A percentile compares a stretch with the other conserved stretches of the same genome.
Evolutionary conservation across 345 rosid species (phyloP).

Genomic region (Aethionema arabicum): DNA sequence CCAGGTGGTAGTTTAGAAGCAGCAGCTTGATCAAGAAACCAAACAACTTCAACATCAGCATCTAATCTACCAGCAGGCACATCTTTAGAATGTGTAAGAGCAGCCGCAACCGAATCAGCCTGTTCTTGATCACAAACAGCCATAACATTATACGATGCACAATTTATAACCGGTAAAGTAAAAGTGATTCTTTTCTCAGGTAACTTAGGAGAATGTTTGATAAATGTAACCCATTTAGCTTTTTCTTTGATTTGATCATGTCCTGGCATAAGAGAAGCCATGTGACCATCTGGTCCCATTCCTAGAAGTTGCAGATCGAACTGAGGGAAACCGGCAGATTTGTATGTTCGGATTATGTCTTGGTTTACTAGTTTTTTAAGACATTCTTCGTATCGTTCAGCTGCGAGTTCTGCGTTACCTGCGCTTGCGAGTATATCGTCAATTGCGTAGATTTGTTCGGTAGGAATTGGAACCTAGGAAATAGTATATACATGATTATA

Average conservation of each 20-base stretch:
- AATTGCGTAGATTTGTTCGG: conserved; percentile 64
- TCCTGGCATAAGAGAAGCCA: conserved; percentile 80
- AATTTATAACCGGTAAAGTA: conserved; percentile 78
- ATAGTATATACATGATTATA: no score
- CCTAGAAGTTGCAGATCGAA: conserved; percentile 84
- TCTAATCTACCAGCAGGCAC: conserved; percentile 63
- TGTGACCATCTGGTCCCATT: conserved; percentile 86
- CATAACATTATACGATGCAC: conserved; percentile 62
- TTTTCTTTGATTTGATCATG: conserved; percentile 61
- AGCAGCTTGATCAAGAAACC: conserved; percentile 82
- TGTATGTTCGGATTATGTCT: conserved; percentile 40
- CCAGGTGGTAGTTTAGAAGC: conserved; percentile 45
- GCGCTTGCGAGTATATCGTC: conserved; percentile 63
- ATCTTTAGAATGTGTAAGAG: conserved; percentile 39
- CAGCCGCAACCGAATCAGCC: conserved; percentile 51
- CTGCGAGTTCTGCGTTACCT: conserved; percentile 69
- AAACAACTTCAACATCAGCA: conserved; percentile 67
- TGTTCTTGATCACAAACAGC: conserved; percentile 64
- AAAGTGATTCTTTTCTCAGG: conserved; percentile 81
- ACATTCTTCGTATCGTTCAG: conserved; percentile 53
- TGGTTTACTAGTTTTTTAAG: conserved; percentile 51
- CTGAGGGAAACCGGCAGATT: conserved; percentile 54
- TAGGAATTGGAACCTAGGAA: conserved; percentile 55
- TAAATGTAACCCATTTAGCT: conserved; percentile 70
- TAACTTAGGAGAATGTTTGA: conserved; percentile 76